Conservation (phyloP, 2,329 filamentous ascomycete genomes). For the Nothomitra cinnamomea region DNA sequence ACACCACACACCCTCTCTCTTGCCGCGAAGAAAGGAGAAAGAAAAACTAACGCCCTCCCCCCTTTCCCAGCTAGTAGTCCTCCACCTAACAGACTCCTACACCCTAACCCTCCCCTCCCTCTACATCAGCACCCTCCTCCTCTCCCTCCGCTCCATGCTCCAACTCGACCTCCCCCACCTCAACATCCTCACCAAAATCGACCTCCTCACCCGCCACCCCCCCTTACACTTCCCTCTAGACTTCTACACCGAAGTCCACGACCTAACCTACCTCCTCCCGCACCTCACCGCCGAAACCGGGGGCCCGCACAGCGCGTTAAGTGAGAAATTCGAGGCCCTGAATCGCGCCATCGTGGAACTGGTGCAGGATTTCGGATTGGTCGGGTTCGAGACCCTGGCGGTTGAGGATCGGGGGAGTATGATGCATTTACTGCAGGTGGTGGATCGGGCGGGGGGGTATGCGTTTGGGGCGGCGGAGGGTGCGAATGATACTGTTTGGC, state of each 20-base stretch:
- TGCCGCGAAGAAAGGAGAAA: constrained; percentile 4
- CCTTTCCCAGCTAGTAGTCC: constrained; percentile 58
- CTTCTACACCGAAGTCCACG: constrained; percentile 94
- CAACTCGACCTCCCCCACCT: constrained; percentile 94
- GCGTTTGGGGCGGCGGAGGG: constrained; percentile 82
- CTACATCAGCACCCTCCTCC: constrained; percentile 84
- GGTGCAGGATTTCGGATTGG: constrained; percentile 77
- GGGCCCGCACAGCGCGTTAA: no score
- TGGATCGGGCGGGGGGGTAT: constrained; percentile 86
- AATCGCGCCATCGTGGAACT: constrained; percentile 77
- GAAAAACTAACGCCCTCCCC: no score
- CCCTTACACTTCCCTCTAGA: constrained; percentile 88
- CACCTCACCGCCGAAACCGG: constrained; percentile 51
- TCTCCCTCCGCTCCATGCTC: constrained; percentile 89
- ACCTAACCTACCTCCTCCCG: constrained; percentile 69
- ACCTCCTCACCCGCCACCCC: constrained; percentile 74
- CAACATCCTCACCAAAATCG: constrained; percentile 95
- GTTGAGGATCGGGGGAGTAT: constrained; percentile 96
- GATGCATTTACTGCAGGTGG: constrained; percentile 76
- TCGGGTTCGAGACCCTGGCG: constrained; percentile 82
- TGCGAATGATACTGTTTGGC: constrained; percentile 93
- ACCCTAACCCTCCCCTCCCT: constrained; percentile 84
- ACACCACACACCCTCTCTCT: constrained; percentile 5
- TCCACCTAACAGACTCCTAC: constrained; percentile 89
- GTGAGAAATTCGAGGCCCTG: constrained; percentile 64